Evolutionary conservation across 139 green algal species (phyloP).

Genomic region (Chlorella sp.): DNA sequence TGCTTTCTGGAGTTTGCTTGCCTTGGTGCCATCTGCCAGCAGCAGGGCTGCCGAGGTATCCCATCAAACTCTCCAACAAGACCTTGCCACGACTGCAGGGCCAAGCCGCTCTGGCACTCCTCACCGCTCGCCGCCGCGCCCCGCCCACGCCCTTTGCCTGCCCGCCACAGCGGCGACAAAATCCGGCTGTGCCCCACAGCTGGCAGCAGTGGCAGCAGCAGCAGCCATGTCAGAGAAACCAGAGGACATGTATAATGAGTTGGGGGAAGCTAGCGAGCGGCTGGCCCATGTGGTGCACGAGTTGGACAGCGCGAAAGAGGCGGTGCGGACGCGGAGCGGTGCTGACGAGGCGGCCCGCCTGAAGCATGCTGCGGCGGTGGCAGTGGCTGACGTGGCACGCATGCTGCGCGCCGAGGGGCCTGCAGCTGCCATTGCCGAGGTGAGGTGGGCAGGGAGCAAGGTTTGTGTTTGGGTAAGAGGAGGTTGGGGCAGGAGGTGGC

Average conservation of each 20-base stretch:
- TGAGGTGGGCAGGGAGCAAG: background rate
- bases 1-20: too few relatives aligned
- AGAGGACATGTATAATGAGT: background rate
- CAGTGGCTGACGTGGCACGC: slow-evolving; percentile 1
- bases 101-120: too few relatives aligned
- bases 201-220: too few relatives aligned
- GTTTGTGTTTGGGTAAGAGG: background rate
- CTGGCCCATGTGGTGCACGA: background rate
- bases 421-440: slow-evolving; percentile 17
- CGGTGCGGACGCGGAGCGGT: background rate
- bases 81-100: too few relatives aligned
- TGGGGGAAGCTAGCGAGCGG: background rate
- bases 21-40: too few relatives aligned
- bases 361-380: background rate
- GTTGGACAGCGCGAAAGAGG: background rate
- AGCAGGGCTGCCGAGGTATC: too few relatives aligned
- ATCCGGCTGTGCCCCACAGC: too few relatives aligned
- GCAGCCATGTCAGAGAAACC: background rate
- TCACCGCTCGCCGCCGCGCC: too few relatives aligned
- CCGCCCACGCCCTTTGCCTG: too few relatives aligned
- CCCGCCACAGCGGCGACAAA: too few relatives aligned
- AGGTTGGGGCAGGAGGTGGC: background rate
- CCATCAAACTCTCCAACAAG: too few relatives aligned
- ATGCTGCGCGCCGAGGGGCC: slow-evolving; percentile 16
- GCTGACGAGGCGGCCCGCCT: background rate